phyloP scores from a whole-genome alignment of 208 protist species.

The Jaenimonas drosophilae region DNA sequence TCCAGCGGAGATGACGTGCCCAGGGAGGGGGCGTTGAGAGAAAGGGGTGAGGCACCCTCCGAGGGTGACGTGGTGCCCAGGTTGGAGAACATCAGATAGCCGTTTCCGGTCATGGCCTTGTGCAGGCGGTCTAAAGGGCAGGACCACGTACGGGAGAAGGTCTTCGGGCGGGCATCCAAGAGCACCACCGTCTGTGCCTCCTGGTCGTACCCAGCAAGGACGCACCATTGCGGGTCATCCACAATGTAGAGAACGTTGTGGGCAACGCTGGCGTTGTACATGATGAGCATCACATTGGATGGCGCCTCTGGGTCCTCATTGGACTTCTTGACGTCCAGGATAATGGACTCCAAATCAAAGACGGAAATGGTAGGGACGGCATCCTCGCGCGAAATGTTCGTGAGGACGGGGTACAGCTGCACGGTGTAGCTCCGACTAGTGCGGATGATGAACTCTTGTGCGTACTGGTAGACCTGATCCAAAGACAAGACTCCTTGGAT shows the following conservation, averaged over 20 bases:
- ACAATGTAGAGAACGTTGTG: conserved; percentile 83
- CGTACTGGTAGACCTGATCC: conserved; percentile 79
- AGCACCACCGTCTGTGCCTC: conserved; percentile 76
- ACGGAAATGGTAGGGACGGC: conserved; percentile 83
- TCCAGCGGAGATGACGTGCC: too few relatives aligned
- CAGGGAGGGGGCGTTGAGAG: too few relatives aligned
- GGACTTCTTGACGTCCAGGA: conserved; percentile 60
- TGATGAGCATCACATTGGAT: conserved; percentile 77
- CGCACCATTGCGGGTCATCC: conserved; percentile 69
- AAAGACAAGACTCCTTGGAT: conserved; percentile 64
- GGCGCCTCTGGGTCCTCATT: conserved; percentile 67
- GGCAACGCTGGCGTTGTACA: conserved; percentile 84
- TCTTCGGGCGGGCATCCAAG: conserved; percentile 81
- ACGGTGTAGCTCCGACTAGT: conserved; percentile 33
- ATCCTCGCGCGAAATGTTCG: conserved; percentile 79
- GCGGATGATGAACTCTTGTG: conserved; percentile 41
- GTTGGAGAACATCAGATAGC: conserved; percentile 83
- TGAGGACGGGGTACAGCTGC: conserved; percentile 70
- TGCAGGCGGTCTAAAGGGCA: conserved; percentile 80
- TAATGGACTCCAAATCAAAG: conserved; percentile 78
- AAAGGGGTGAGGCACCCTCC: too few relatives aligned
- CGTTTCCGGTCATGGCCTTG: conserved; percentile 79
- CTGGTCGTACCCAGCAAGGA: conserved; percentile 78
- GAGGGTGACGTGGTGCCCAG: conserved; percentile 7
- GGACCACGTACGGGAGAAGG: conserved; percentile 73